Evolutionary conservation across 2,329 filamentous ascomycete genomes (phyloP), one percentile per base, ranked within the genome.

Genomic region (Diaporthe citri): DNA sequence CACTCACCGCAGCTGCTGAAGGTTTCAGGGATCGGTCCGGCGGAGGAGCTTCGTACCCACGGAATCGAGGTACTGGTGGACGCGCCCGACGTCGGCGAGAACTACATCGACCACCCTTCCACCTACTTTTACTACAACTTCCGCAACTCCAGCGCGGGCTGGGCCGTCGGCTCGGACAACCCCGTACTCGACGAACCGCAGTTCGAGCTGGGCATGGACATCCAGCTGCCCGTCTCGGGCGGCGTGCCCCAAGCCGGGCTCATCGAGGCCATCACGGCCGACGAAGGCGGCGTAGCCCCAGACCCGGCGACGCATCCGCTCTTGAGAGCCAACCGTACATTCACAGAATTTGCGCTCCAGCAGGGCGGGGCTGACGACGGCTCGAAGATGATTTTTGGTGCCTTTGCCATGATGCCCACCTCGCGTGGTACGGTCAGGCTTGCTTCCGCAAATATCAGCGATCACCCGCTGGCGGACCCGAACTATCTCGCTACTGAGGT

Each of bases 1-100:
- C 79, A 81, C 57, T 80, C 81, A 0, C 82, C 82, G 0, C 80
- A 82, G 39, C 76, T 84, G 6, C 78, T 84, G 5, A 80, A 82
- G 74, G 76, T 82, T 3, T 81, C 79, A 28, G 83, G 83, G 8
- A 80, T 84, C 41, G 83, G 83, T 39, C 79, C 80, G 0, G 57
- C 75, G 0, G 74, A 56, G 6, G 75, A 81, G 22, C 79, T 83
- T 3, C 55, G 71, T 7, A 70, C 75, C 25, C 75, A 78, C 52
- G 74, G 75, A n/a, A 82, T 83, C 46, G 76, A 79, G 4, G 77
- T 81, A 13, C 46, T 81, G 7, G 73, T 79, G 8, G 80, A 84
- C 57, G 78, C 80, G 10, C 80, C 80, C 0, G 80, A 80, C 34
- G 82, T 84, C 34, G 82, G 82, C 34, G 77, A 78, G 56, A 82